Evolutionary conservation across 345 rosid genomes (phyloP).

Genomic region (Gossypium sturtianum): DNA sequence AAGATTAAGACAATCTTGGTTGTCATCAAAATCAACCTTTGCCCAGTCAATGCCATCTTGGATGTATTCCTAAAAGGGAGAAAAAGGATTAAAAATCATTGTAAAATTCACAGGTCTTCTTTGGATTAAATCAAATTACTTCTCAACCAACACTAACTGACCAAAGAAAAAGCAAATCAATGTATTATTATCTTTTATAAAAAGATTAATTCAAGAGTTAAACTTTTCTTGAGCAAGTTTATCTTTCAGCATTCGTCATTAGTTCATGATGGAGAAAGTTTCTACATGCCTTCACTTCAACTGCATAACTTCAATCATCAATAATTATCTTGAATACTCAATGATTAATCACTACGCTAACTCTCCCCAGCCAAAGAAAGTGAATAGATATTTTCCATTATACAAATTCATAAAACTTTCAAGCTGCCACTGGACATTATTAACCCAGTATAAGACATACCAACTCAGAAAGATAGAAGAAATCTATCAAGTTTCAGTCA

Average conservation of each 20-base stretch:
- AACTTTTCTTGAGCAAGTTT: not conserved
- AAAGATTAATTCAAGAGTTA: not conserved
- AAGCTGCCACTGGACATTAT: not conserved
- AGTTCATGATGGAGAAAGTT: not conserved
- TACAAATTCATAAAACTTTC: not conserved
- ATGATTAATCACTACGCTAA: not conserved
- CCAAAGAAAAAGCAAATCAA: not conserved
- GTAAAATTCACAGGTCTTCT: not conserved
- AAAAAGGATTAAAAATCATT: not conserved
- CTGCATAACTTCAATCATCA: not conserved
- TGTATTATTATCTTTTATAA: not conserved
- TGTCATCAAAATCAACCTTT: conserved; percentile 95
- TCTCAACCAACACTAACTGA: not conserved
- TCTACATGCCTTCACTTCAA: not conserved
- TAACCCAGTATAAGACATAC: not conserved
- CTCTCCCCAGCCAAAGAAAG: not conserved
- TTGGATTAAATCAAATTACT: not conserved
- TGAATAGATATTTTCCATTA: no score
- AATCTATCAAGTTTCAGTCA: not conserved
- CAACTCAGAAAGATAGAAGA: not conserved
- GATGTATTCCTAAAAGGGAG: conserved; percentile 67
- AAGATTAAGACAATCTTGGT: conserved; percentile 94
- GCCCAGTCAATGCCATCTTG: conserved; percentile 99
- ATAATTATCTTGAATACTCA: not conserved
- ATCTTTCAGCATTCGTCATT: not conserved